Conservation (phyloP, 495 filamentous ascomycete genomes). For the Cetradonia linearis region DNA sequence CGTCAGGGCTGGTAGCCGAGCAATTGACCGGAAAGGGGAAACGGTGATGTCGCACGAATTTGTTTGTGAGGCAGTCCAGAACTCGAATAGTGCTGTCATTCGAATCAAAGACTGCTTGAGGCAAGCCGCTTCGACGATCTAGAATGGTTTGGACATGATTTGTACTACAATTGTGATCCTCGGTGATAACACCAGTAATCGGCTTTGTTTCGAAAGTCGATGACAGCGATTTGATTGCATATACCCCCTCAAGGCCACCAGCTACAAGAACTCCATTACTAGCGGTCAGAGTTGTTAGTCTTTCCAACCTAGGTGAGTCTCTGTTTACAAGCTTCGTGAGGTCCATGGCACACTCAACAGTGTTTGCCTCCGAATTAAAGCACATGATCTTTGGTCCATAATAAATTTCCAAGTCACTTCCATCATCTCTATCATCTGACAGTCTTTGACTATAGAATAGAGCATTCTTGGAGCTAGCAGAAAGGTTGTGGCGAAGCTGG, state of each 20-base stretch:
- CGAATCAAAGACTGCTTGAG: conserved; percentile 67
- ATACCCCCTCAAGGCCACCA: conserved; percentile 75
- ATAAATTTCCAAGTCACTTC: neutral
- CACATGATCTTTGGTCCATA: conserved; percentile 11
- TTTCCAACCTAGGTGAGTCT: conserved; percentile 20
- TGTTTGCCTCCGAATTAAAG: conserved; percentile 27
- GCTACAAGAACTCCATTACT: conserved; percentile 60
- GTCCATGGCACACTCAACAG: conserved; percentile 48
- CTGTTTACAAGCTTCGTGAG: conserved; percentile 38
- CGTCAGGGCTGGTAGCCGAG: conserved; percentile 67
- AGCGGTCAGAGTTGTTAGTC: conserved; percentile 63
- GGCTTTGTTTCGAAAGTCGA: conserved; percentile 34
- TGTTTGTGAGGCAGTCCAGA: conserved; percentile 61
- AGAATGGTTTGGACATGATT: conserved; percentile 71
- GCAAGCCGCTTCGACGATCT: conserved; percentile 48
- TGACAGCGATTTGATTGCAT: conserved; percentile 52
- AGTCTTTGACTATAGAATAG: conserved; percentile 62
- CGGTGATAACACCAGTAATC: conserved; percentile 55
- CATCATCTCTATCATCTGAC: neutral
- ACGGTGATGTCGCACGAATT: conserved; percentile 48
- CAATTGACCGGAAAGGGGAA: conserved; percentile 73
- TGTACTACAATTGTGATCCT: conserved; percentile 56
- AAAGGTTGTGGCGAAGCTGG: conserved; percentile 78
- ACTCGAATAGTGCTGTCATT: conserved; percentile 72
- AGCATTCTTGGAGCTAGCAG: conserved; percentile 60